Base-by-base conservation (phyloP, 1,139 yeast genomes). In the Arxiozyma heterogenica region DNA sequence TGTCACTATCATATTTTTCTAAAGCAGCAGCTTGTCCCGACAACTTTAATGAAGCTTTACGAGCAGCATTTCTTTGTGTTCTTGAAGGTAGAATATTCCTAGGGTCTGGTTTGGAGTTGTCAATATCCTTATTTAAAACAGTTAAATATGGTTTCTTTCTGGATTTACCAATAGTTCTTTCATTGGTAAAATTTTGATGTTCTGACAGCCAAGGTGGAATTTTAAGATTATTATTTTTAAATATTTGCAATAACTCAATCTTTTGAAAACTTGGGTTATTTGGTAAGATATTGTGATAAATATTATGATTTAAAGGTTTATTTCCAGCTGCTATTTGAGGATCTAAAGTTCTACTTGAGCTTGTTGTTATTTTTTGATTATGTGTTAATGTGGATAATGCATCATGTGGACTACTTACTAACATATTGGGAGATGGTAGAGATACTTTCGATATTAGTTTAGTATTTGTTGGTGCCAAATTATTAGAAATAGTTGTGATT, bases 101-200 rank as follows among this genome's bases (percentile, higher is more conserved):
- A 12, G 66, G 63, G 53, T 64, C 68, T 30, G 69, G 68, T 43
- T 63, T 62, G 0, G 70, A 62, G 49, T 65, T 65, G 52, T 67
- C 71, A 22, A 70, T 60, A 47, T 67, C 68, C 49, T 64, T 69
- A 50, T 61, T 60, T 21, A 70, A 58, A n/a, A 69, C 68, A 1
- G 72, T 66, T 1, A 71, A 65, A 44, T 70, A 62, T 41, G 68
- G 70, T 44, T 66, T 71, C 42, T 55, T 63, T 54, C 41, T 51
- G 8, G 41, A 15, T 22, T 41, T 51, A 15, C 50, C 46, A 30
- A 18, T 47, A 7, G 41, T 18, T 12, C 49, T 50, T 20, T 42
- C 22, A 27, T 42, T 18, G 9, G 44, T 41, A 6, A 25, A 20
- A 20, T 41, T 30, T 38, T 23, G 22, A 18, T 20, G 7, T 15